Conservation (phyloP, 257 asterid genomes). For the Jasminum sambac region DNA sequence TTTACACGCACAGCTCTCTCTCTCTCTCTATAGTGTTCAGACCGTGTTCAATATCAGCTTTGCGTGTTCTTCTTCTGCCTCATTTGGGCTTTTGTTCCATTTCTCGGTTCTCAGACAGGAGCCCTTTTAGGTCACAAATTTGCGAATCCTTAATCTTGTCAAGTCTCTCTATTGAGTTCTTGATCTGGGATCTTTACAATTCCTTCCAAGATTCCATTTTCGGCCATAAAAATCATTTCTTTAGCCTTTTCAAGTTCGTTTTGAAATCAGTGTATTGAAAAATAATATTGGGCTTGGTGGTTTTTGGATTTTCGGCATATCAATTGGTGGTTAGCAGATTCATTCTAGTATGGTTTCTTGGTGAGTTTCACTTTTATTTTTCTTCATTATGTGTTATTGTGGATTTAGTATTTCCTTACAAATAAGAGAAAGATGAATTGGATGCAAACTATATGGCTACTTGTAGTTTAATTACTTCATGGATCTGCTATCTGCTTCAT, state of each 20-base stretch:
- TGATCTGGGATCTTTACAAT: conserved; percentile 20
- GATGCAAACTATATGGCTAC: conserved; percentile 11
- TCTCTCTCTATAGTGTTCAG: conserved; percentile 1
- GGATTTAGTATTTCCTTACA: conserved; percentile 5
- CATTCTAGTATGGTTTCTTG: conserved; percentile 25
- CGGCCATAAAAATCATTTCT: background rate
- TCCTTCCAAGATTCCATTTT: conserved; percentile 19
- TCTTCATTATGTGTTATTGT: background rate
- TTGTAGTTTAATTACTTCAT: conserved; percentile 9
- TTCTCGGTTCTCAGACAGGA: background rate
- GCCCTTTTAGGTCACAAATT: conserved; percentile 7
- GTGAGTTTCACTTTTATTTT: conserved; percentile 19
- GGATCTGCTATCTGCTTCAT: conserved; percentile 36
- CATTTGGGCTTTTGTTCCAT: background rate
- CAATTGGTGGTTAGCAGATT: conserved; percentile 19
- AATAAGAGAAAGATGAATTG: background rate
- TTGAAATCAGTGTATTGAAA: conserved; percentile 11
- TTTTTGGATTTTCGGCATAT: conserved; percentile 14
- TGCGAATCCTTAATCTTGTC: background rate
- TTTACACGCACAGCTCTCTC: conserved; percentile 2
- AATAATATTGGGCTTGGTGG: conserved; percentile 13
- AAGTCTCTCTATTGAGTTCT: conserved; percentile 14
- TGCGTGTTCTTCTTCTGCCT: background rate
- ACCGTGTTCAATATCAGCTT: background rate
- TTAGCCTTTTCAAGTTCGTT: background rate